Conservation (phyloP, 1,284 basidiomycete genomes). For the Vanrija sp. region DNA sequence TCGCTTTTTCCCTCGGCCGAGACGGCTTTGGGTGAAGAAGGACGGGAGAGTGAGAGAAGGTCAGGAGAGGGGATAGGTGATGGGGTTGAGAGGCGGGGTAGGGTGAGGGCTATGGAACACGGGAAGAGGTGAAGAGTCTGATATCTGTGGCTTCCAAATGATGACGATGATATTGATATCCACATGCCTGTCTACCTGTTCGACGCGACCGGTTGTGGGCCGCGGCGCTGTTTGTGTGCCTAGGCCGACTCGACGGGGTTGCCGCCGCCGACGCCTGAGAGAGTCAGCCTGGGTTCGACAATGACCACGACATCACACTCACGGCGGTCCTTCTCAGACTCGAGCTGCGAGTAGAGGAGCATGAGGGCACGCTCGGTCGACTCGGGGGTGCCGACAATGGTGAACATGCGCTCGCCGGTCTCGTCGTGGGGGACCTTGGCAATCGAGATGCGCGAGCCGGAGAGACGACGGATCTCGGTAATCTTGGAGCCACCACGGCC, state of each 20-base stretch:
- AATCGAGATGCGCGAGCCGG: slow-evolving; percentile 94
- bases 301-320: slow-evolving; percentile 32
- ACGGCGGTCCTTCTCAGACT: slow-evolving; percentile 90
- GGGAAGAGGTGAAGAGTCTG: too few species aligned
- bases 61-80: background rate
- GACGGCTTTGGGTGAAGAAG: background rate
- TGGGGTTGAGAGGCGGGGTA: too few species aligned
- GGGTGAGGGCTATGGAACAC: too few species aligned
- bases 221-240: too few species aligned
- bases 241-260: too few species aligned
- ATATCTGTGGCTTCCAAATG: too few species aligned
- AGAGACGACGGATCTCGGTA: slow-evolving; percentile 94
- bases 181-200: background rate
- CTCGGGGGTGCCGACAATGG: slow-evolving; percentile 93
- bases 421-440: slow-evolving; percentile 98
- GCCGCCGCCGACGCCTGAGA: too few species aligned
- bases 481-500: slow-evolving; percentile 97
- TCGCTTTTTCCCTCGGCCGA: background rate
- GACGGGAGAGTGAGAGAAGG: background rate
- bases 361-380: slow-evolving; percentile 95
- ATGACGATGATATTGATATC: too few species aligned
- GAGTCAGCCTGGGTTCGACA: too few species aligned
- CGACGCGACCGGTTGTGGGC: background rate
- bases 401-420: slow-evolving; percentile 98
- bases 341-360: slow-evolving; percentile 92